These are phyloP conservation scores for Sugiyamaella paludigena DNA, from an alignment of 1,139 yeast species.

Conservation along the genomic window DNA sequence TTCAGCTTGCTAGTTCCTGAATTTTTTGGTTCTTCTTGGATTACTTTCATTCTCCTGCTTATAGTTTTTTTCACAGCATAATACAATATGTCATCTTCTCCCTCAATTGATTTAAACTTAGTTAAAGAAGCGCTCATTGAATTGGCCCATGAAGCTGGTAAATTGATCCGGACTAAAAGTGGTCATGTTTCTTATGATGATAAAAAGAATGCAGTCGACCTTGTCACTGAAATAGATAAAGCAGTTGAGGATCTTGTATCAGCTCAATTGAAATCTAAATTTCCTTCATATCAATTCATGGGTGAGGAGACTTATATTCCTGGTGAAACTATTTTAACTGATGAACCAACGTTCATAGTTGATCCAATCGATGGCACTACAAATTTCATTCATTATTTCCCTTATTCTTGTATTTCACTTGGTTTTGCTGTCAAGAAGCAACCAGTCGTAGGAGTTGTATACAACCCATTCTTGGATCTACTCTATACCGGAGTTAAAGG, in stretches of 20 bases:
- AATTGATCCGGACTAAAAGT: slow-evolving; percentile 44
- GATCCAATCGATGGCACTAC: slow-evolving; percentile 66
- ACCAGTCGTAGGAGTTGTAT: slow-evolving; percentile 59
- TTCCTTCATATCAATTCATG: slow-evolving; percentile 50
- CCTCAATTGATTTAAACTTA: slow-evolving; percentile 14
- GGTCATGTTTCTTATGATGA: slow-evolving; percentile 52
- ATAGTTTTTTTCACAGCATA: neutral
- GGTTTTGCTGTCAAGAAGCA: slow-evolving; percentile 51
- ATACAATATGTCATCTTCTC: slow-evolving; percentile 3
- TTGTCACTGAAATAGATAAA: slow-evolving; percentile 58
- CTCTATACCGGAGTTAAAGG: slow-evolving; percentile 53
- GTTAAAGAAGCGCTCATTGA: slow-evolving; percentile 47
- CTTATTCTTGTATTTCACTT: slow-evolving; percentile 57
- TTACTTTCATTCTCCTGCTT: neutral
- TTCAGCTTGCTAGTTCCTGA: neutral
- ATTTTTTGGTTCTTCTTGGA: neutral
- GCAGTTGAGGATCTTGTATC: slow-evolving; percentile 51
- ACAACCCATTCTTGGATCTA: slow-evolving; percentile 52
- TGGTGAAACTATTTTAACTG: slow-evolving; percentile 46
- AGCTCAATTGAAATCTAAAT: slow-evolving; percentile 37
- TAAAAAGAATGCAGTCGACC: slow-evolving; percentile 55
- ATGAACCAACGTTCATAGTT: slow-evolving; percentile 57
- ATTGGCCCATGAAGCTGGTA: slow-evolving; percentile 53
- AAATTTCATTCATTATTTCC: slow-evolving; percentile 58
- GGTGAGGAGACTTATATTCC: slow-evolving; percentile 58